Evolutionary conservation across 768 basidiomycete genomes (phyloP), one percentile per base, ranked within the genome.

Genomic region (Arthromyces matolae): DNA sequence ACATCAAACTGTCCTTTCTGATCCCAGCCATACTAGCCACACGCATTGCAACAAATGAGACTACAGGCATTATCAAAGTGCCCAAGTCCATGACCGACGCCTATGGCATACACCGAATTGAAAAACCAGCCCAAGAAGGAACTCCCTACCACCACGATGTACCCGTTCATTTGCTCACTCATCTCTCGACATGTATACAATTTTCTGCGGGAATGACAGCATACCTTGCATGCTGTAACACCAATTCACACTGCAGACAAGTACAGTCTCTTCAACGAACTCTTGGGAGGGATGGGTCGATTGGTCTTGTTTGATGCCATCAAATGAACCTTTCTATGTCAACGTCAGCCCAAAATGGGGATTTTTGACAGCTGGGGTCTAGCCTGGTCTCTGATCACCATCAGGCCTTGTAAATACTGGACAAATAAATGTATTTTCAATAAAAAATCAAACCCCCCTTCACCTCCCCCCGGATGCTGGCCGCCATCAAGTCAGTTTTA

Each of bases 221-320:
- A 35, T 4, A 42, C 47, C 9, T 12, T 3, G 7, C 12, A 19
- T 33, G 23, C 40, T 2, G 47, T 48, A 5, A 33, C 37, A 12
- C 47, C 47, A 27, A 40, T 40, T 18, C 47, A 48, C 20, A 48
- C 38, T 12, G 8, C 14, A 0, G 31, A 29, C 8, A 39, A 48
- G n/a, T 42, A 24, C 8, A 8, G 18, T 5, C 33, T 48, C 9
- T 48, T 41, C 23, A 18, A 24, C 18, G 12, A 42, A 28, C 35
- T 45, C n/a, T 25, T 45, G 19, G 40, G 10, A n/a, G n/a, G n/a
- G n/a, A n/a, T n/a, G 23, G 28, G 18, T 41, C 5, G 18, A 41
- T 28, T 41, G 23, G 19, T 3, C 14, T 24, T 25, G 23, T 31
- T 50, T 53, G 35, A 49, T n/a, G n/a, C n/a, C n/a, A n/a, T n/a